Evolutionary conservation across 1,284 basidiomycete species (phyloP).

Genomic region (Coniferiporia sulphurascens): DNA sequence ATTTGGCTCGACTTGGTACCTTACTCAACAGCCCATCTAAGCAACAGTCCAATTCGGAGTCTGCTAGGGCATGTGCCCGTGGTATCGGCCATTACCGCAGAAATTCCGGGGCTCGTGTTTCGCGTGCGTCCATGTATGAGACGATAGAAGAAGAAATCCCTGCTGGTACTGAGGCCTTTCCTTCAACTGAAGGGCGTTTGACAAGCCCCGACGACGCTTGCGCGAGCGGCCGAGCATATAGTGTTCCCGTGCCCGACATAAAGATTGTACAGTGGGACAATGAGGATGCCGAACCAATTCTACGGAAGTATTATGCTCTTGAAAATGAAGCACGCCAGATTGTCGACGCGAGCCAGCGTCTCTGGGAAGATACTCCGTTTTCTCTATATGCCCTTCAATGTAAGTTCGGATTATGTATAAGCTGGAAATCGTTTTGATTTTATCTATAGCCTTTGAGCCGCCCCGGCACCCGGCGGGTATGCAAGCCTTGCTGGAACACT

Average conservation of each 20-base stretch:
- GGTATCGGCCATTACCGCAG: constrained; percentile 67
- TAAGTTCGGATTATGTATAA: constrained; percentile 34
- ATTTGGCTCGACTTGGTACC: constrained; percentile 54
- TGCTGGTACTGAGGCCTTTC: constrained; percentile 32
- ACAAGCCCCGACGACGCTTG: constrained; percentile 17
- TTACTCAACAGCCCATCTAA: constrained; percentile 48
- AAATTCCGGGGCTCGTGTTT: constrained; percentile 55
- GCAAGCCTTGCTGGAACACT: constrained; percentile 68
- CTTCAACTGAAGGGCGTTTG: constrained; percentile 26
- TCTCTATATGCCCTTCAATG: constrained; percentile 68
- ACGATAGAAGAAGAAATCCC: constrained; percentile 70
- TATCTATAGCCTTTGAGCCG: constrained; percentile 58
- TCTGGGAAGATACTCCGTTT: constrained; percentile 69
- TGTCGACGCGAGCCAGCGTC: constrained; percentile 58
- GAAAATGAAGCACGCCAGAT: constrained; percentile 62
- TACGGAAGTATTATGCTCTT: constrained; percentile 65
- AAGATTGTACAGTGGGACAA: constrained; percentile 57
- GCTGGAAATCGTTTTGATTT: constrained; percentile 14
- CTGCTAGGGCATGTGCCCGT: constrained; percentile 40
- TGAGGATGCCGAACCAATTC: constrained; percentile 52
- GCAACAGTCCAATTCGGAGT: constrained; percentile 32
- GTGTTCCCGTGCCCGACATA: constrained; percentile 48
- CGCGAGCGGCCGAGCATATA: constrained; percentile 29
- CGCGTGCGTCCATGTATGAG: constrained; percentile 65
- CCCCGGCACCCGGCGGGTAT: constrained; percentile 60